Evolutionary conservation across 805 yeast genomes (phyloP).

Genomic region (Blastobotrys attinorum): DNA sequence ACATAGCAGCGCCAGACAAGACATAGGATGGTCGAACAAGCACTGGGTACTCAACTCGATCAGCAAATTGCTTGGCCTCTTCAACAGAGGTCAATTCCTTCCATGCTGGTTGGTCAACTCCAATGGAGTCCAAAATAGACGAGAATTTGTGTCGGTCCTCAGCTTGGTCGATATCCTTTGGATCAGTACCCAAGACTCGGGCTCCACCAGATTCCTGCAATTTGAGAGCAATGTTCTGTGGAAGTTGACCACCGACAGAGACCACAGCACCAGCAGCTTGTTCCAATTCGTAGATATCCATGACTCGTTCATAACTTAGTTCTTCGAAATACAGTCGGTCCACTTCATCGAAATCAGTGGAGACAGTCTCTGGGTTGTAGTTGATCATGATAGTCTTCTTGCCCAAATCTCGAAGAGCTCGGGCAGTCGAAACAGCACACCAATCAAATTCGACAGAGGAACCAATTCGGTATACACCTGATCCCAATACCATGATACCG

Average conservation of each 20-base stretch:
- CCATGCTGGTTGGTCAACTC: conserved; percentile 97
- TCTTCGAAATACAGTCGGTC: conserved; percentile 96
- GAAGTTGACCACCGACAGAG: conserved; percentile 96
- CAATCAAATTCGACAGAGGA: conserved; percentile 98
- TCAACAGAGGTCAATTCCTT: conserved; percentile 81
- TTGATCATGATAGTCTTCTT: conserved; percentile 92
- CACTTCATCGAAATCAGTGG: conserved; percentile 97
- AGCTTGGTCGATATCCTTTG: conserved; percentile 91
- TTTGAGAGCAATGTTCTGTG: conserved; percentile 89
- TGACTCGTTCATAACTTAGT: conserved; percentile 87
- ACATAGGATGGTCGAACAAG: conserved; percentile 97
- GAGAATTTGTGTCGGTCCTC: conserved; percentile 98
- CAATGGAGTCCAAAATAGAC: conserved; percentile 83
- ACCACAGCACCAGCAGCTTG: conserved; percentile 85
- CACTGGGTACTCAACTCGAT: conserved; percentile 86
- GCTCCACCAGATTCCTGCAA: conserved; percentile 74
- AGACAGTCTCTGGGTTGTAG: conserved; percentile 97
- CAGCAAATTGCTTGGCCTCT: conserved; percentile 82
- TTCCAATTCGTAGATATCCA: conserved; percentile 95
- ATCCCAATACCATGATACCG: conserved; percentile 91
- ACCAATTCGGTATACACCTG: conserved; percentile 99
- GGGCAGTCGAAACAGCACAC: conserved; percentile 97
- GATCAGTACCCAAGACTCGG: conserved; percentile 86
- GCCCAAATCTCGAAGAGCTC: conserved; percentile 83
- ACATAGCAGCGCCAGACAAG: conserved; percentile 97